Conservation (phyloP, 495 filamentous ascomycete species). For the Trichoderma gamsii region DNA sequence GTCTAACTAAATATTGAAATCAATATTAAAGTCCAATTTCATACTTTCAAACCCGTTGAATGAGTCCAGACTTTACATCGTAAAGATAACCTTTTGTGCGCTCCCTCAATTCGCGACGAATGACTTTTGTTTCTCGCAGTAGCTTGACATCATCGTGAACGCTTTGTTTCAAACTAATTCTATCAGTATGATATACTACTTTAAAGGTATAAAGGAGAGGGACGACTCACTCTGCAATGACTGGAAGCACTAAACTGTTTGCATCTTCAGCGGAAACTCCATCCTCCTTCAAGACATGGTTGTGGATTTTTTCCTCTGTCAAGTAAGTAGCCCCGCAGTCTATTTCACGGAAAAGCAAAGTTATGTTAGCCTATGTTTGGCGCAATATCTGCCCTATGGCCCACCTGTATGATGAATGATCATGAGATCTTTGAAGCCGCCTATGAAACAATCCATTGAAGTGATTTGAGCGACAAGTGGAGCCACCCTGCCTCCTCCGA, state of each 20-base stretch:
- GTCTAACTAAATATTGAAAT: not conserved
- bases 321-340: conserved; percentile 1
- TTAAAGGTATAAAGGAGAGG: not conserved
- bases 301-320: not conserved
- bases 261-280: not conserved
- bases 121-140: not conserved
- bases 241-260: not conserved
- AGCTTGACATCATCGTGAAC: not conserved
- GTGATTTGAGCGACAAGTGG: not conserved
- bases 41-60: not conserved
- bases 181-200: not conserved
- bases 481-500: not conserved
- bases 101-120: conserved; percentile 2
- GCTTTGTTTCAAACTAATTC: not conserved
- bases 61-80: not conserved
- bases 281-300: not conserved
- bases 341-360: not conserved
- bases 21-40: not conserved
- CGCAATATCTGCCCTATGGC: not conserved
- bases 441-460: not conserved
- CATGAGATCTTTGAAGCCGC: not conserved
- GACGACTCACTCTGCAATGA: not conserved
- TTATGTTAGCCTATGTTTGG: not conserved
- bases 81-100: not conserved
- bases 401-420: not conserved